Evolutionary conservation across 495 filamentous ascomycete species (phyloP).

Genomic region (Durotheca rogersii): DNA sequence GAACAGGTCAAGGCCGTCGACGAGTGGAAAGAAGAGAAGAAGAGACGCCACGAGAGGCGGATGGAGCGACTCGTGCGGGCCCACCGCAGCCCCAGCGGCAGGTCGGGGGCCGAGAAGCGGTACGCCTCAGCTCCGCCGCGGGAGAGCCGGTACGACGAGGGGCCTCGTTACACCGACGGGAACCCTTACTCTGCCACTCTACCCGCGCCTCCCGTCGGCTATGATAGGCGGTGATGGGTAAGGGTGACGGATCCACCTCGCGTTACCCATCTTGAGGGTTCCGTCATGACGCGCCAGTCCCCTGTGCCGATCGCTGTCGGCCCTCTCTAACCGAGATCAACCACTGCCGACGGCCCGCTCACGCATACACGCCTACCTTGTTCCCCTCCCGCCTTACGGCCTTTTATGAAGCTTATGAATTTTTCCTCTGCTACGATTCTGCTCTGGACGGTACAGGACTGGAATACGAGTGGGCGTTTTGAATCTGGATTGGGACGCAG

Average conservation of each 20-base stretch:
- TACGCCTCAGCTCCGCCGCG: slow-evolving; percentile 39
- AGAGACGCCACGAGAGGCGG: slow-evolving; percentile 42
- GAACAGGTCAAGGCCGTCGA: slow-evolving; percentile 43
- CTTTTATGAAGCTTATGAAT: too few relatives aligned
- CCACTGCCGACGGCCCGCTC: too few relatives aligned
- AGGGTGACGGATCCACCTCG: slow-evolving; percentile 9
- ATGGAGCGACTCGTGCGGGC: slow-evolving; percentile 39
- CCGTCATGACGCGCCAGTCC: slow-evolving; percentile 2
- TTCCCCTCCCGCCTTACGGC: slow-evolving; percentile 17
- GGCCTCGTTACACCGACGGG: slow-evolving; percentile 53
- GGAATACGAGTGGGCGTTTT: slow-evolving; percentile 13
- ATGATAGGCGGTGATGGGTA: slow-evolving; percentile 40
- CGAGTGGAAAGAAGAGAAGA: slow-evolving; percentile 46
- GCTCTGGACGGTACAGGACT: slow-evolving; percentile 16
- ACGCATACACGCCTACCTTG: slow-evolving; percentile 19
- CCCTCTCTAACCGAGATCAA: too few relatives aligned
- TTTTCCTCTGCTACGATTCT: not conserved
- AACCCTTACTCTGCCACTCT: slow-evolving; percentile 52
- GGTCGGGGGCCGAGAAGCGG: slow-evolving; percentile 46
- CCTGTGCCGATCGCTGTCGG: slow-evolving; percentile 1
- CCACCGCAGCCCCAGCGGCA: slow-evolving; percentile 32
- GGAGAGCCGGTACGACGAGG: slow-evolving; percentile 39
- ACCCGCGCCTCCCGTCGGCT: slow-evolving; percentile 46
- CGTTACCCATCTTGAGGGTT: slow-evolving; percentile 6
- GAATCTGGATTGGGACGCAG: slow-evolving; percentile 1